Conservation (phyloP, 2,329 filamentous ascomycete species). For the Xylaria sp. region DNA sequence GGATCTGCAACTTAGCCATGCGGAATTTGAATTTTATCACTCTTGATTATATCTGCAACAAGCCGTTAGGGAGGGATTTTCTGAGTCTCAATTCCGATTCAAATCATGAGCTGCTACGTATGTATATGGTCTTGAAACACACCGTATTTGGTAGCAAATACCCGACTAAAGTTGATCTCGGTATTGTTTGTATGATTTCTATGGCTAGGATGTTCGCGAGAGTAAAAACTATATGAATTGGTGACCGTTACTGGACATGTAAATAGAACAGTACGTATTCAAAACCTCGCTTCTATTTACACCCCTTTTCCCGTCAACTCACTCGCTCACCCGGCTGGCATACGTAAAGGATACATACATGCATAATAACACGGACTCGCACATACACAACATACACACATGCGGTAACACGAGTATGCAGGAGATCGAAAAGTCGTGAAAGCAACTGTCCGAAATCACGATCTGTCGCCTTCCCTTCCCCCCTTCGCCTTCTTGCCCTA, state of each 20-base stretch:
- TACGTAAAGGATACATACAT: neutral
- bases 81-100: neutral
- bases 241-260: too few relatives aligned
- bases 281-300: neutral
- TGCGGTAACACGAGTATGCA: neutral
- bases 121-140: neutral
- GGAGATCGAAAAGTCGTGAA: conserved; percentile 13
- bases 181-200: neutral
- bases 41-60: conserved; percentile 16
- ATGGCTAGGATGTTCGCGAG: conserved; percentile 1
- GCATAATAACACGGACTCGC: too few relatives aligned
- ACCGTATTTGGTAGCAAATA: neutral
- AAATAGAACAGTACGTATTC: neutral
- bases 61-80: conserved; percentile 11
- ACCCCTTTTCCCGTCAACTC: neutral
- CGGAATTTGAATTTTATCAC: neutral
- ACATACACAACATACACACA: neutral
- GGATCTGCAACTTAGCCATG: conserved; percentile 1
- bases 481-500: neutral
- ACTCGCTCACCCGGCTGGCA: neutral
- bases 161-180: neutral
- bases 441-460: conserved; percentile 27
- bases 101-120: neutral
- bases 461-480: conserved; percentile 15
- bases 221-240: too few relatives aligned